Conservation (phyloP, 495 filamentous ascomycete species). For the Aspergillus haitiensis region DNA sequence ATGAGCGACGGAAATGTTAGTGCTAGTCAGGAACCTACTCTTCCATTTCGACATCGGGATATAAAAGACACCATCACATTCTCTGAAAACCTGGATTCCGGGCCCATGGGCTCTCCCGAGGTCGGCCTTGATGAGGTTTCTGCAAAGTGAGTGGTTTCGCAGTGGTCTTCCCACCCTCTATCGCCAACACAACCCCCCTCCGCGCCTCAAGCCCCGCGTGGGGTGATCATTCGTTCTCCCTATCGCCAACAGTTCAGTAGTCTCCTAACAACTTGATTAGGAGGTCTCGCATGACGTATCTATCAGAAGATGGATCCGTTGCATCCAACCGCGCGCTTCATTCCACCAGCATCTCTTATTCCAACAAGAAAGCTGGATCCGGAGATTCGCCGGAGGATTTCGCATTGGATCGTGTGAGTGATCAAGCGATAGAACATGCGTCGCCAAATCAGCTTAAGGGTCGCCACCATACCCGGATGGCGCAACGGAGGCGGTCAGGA, state of each 20-base stretch:
- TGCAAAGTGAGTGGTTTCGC: slow-evolving; percentile 20
- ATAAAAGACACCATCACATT: not conserved
- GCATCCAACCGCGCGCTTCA: slow-evolving; percentile 28
- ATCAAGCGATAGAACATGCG: slow-evolving; percentile 18
- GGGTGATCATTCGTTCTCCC: not conserved
- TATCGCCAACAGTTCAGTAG: not conserved
- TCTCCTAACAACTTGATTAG: slow-evolving; percentile 17
- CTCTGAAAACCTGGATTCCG: not conserved
- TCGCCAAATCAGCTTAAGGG: slow-evolving; percentile 19
- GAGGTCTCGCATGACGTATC: slow-evolving; percentile 22
- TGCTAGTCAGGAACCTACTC: slow-evolving; percentile 15
- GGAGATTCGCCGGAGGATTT: slow-evolving; percentile 26
- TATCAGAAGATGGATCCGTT: slow-evolving; percentile 28
- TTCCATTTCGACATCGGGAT: slow-evolving; percentile 22
- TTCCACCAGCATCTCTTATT: slow-evolving; percentile 27
- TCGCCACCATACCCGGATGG: slow-evolving; percentile 17
- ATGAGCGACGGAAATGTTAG: slow-evolving; percentile 27
- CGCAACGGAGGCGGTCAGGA: slow-evolving; percentile 17
- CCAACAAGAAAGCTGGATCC: slow-evolving; percentile 26
- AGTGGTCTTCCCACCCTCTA: not conserved
- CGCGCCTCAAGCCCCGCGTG: not conserved
- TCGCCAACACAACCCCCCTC: not conserved
- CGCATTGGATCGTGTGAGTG: slow-evolving; percentile 28
- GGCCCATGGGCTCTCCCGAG: slow-evolving; percentile 5
- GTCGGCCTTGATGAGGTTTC: slow-evolving; percentile 11